These are phyloP conservation scores for Ogataea naganishii DNA, from an alignment of 805 yeast genomes.

Conservation along the genomic window DNA sequence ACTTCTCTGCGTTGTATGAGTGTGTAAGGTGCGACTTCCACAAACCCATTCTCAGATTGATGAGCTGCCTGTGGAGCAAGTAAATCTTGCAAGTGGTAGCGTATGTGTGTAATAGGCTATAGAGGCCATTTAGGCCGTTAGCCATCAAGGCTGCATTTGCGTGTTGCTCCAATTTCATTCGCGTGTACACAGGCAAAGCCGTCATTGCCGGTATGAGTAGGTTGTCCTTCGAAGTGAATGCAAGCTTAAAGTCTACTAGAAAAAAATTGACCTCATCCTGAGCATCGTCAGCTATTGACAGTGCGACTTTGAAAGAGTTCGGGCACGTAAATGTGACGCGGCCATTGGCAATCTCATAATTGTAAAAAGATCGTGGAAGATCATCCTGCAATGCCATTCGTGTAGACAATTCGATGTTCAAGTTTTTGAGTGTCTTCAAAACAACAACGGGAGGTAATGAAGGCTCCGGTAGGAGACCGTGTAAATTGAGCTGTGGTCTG, in stretches of 20 bases:
- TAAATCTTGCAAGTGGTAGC: constrained; percentile 59
- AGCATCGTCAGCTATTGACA: constrained; percentile 60
- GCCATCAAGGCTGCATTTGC: constrained; percentile 44
- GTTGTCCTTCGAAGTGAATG: constrained; percentile 38
- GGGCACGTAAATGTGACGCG: constrained; percentile 57
- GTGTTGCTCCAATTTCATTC: constrained; percentile 39
- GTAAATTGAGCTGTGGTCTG: constrained; percentile 63
- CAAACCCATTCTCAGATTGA: constrained; percentile 35
- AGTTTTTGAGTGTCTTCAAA: constrained; percentile 51
- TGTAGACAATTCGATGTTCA: constrained; percentile 66
- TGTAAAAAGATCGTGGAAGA: constrained; percentile 56
- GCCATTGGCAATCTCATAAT: constrained; percentile 67
- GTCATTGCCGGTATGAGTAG: constrained; percentile 18
- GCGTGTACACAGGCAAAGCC: constrained; percentile 22
- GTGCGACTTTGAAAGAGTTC: constrained; percentile 62
- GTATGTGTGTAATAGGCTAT: constrained; percentile 48
- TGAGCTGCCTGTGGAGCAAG: constrained; percentile 48
- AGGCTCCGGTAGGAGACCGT: constrained; percentile 42
- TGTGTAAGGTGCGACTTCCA: constrained; percentile 60
- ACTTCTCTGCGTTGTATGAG: constrained; percentile 44
- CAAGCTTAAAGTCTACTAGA: constrained; percentile 66
- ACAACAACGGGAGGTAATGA: constrained; percentile 48
- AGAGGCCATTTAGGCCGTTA: constrained; percentile 41
- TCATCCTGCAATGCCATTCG: constrained; percentile 61
- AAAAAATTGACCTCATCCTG: constrained; percentile 40